Percentiles rank a stretch among this genome's conserved stretches.
Evolutionary conservation across 225 moss, liverwort and hornwort genomes (phyloP).

Genomic region (Climacium dendroides): DNA sequence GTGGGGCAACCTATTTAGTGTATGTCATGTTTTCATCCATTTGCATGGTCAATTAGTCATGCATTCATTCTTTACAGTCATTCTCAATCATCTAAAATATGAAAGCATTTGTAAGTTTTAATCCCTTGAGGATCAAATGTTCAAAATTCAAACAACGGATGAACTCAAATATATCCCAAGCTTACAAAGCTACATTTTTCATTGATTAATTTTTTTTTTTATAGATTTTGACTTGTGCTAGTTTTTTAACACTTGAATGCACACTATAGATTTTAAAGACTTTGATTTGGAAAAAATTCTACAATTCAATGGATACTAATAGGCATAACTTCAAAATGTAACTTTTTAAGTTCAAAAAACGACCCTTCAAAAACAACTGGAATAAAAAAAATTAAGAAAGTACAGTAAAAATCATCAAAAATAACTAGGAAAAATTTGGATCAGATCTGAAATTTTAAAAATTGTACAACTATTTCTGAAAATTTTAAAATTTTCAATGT

Average conservation of each 20-base stretch:
- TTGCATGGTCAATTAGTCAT: not conserved
- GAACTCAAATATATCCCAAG: fast-evolving
- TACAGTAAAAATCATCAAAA: too few species aligned
- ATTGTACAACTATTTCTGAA: too few species aligned
- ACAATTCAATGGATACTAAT: not conserved
- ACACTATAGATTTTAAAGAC: not conserved
- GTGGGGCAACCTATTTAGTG: too few species aligned
- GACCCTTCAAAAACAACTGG: fast-evolving
- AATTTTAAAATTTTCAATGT: too few species aligned
- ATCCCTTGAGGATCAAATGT: fast-evolving
- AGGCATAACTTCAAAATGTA: not conserved
- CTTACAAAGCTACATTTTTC: not conserved
- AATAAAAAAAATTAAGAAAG: not conserved
- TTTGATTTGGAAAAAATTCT: not conserved
- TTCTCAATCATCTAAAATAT: not conserved
- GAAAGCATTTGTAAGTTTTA: not conserved
- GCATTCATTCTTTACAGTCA: not conserved
- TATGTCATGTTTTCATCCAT: not conserved
- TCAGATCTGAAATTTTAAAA: too few species aligned
- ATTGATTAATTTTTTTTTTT: not conserved
- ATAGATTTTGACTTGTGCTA: not conserved
- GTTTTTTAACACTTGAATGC: fast-evolving
- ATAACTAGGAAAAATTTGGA: too few species aligned
- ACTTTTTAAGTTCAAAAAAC: not conserved
- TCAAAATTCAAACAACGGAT: fast-evolving